Evolutionary conservation across 176 grass and related monocot genomes (phyloP).

Genomic region (Rhipidocladum racemiflorum): DNA sequence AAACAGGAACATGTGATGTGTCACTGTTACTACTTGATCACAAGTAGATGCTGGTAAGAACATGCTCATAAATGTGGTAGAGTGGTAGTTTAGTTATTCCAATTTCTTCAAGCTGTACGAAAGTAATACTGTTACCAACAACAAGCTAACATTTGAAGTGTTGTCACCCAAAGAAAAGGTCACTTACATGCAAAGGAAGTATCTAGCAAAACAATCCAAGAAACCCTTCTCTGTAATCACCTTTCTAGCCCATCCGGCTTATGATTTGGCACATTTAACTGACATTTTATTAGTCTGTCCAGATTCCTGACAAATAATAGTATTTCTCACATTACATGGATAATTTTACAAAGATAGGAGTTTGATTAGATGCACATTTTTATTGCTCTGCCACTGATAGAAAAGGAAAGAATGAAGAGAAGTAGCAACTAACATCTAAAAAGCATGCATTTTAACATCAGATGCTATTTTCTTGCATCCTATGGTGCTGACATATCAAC

Average conservation of each 20-base stretch:
- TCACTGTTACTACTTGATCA: neutral
- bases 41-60: neutral
- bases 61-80: neutral
- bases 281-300: neutral
- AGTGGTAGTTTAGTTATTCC: neutral
- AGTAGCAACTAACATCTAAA: neutral
- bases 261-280: constrained; percentile 14
- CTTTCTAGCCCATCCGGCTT: neutral
- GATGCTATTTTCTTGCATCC: neutral
- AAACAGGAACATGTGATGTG: neutral
- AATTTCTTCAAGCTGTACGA: neutral
- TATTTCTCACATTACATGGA: neutral
- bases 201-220: neutral
- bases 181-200: neutral
- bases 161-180: neutral
- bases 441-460: neutral
- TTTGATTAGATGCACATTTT: neutral
- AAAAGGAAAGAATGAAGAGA: neutral
- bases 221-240: neutral
- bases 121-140: neutral
- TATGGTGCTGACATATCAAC: neutral
- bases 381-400: neutral
- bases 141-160: neutral
- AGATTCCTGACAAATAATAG: neutral
- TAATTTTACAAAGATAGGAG: neutral